Base-by-base conservation (phyloP, 176 grass and related monocot genomes). In the Lolium multiflorum region DNA sequence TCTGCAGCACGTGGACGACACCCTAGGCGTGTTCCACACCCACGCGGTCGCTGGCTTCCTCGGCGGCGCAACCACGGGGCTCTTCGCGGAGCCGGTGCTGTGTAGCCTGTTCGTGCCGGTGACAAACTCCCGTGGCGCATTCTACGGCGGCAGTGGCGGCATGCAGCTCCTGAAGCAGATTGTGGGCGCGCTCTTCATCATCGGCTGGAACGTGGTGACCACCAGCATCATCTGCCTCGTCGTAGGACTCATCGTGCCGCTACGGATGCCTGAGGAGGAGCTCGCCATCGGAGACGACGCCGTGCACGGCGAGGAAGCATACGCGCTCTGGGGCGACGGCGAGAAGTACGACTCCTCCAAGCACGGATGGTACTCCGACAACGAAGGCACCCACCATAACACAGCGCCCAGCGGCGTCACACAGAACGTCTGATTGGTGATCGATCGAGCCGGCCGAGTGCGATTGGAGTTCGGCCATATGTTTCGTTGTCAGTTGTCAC, bases 291-390 rank as follows among this genome's bases (percentile, higher is more conserved):
- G 95, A 14, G 95, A 98, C 83, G 93, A 98, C 86, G 95, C 92
- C 1, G 89, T 94, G 74, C 89, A 94, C 18, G 89, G 92, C 4
- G 92, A 94, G 89, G 54, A 78, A 54, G 76, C 76, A 3, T 78
- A 95, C 80, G 95, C 95, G 11, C 88, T 98, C 17, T 98, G 95
- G 95, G 95, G 92, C 37, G 95, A 98, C 63, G 95, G 95, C 14
- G 93, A 98, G 91, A 95, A 95, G 93, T 98, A 92, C 81, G 95
- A 76, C 48, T 76, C 73, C 13, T 16, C 12, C 73, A 76, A 54
- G 25, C 73, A 76, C 73, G 73, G 73, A 0, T 55, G 48, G 73
- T 54, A 76, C 73, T 76, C 73, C 49, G 73, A 76, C 81, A 87
- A 88, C 28, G 89, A 89, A 15, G 15, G 46, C 47, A 84, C 81